Conservation (phyloP, 2,329 filamentous ascomycete species). For the Endoconidiophora polonica region DNA sequence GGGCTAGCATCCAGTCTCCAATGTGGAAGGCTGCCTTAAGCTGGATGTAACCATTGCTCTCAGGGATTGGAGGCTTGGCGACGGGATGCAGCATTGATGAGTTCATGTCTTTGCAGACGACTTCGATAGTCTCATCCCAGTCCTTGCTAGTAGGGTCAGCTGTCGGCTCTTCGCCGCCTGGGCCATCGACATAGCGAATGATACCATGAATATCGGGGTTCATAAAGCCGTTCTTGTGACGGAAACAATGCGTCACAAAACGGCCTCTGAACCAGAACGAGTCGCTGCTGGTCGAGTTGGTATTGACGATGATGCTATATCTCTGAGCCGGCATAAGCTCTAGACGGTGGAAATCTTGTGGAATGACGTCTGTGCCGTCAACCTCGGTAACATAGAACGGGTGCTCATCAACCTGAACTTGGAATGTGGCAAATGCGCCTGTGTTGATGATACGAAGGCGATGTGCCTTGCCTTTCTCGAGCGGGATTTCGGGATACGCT, state of each 20-base stretch:
- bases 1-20: constrained; percentile 32
- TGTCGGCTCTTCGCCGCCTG: too few relatives aligned
- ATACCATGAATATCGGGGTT: constrained; percentile 19
- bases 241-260: constrained; percentile 26
- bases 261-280: constrained; percentile 48
- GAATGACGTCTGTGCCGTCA: constrained; percentile 50
- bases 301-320: constrained; percentile 48
- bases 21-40: constrained; percentile 39
- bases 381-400: constrained; percentile 49
- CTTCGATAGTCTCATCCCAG: constrained; percentile 30
- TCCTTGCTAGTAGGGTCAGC: constrained; percentile 24
- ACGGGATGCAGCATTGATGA: constrained; percentile 28
- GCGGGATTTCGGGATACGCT: constrained; percentile 25
- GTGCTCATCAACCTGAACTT: constrained; percentile 54
- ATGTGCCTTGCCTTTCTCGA: constrained; percentile 40
- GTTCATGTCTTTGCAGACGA: constrained; percentile 37
- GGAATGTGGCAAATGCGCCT: constrained; percentile 55
- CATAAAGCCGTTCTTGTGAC: constrained; percentile 19
- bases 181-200: constrained; percentile 18
- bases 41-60: constrained; percentile 25
- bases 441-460: constrained; percentile 53
- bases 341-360: constrained; percentile 39
- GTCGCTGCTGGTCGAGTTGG: constrained; percentile 35
- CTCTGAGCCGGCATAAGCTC: constrained; percentile 55
- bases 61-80: constrained; percentile 21